These are phyloP conservation scores for Eucalyptus paniculata DNA, from an alignment of 345 rosid genomes.

Conservation along the genomic window DNA sequence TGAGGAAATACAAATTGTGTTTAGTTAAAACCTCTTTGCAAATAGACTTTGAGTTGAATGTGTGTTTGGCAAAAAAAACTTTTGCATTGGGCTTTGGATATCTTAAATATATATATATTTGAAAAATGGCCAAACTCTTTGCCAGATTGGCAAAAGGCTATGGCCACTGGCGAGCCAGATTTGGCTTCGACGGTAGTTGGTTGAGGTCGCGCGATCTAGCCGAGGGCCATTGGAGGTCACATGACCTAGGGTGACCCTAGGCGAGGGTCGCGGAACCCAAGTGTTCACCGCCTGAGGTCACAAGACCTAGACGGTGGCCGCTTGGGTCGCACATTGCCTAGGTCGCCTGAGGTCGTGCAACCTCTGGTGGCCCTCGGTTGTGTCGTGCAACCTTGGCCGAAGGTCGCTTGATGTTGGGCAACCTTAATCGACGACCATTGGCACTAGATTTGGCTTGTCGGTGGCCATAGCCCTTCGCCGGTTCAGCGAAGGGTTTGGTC, in stretches of 20 bases:
- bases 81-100: too few relatives aligned
- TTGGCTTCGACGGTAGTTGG: rapidly evolving
- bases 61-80: too few relatives aligned
- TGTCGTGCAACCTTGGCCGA: too few relatives aligned
- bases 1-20: too few relatives aligned
- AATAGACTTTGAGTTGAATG: too few relatives aligned
- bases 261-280: rapidly evolving
- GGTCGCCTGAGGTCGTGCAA: rapidly evolving
- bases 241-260: rapidly evolving
- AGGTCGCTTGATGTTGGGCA: rapidly evolving
- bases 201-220: too few relatives aligned
- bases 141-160: too few relatives aligned
- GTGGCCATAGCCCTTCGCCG: too few relatives aligned
- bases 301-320: rapidly evolving
- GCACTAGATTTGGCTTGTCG: rapidly evolving
- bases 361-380: rapidly evolving
- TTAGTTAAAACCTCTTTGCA: too few relatives aligned
- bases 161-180: rapidly evolving
- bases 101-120: too few relatives aligned
- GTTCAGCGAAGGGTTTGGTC: too few relatives aligned
- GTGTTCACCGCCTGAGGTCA: rapidly evolving
- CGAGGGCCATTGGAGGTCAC: rapidly evolving
- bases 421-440: rapidly evolving
- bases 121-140: too few relatives aligned
- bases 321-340: rapidly evolving